phyloP scores from a whole-genome alignment of 768 basidiomycete genomes.

The Tephrocybe rancida region DNA sequence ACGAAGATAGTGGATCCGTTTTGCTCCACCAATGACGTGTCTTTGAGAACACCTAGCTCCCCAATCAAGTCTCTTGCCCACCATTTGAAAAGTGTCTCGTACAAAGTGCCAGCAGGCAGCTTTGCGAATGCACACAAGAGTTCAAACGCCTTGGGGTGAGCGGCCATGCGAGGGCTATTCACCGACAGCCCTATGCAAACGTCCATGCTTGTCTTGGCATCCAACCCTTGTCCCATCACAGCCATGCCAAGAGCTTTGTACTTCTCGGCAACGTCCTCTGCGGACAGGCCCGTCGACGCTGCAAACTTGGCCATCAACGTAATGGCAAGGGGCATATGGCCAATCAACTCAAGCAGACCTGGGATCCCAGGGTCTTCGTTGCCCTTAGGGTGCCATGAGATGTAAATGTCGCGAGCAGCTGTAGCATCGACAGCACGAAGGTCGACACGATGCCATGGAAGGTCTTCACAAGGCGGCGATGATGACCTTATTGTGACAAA shows the following conservation, averaged over 20 bases:
- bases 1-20: conserved; percentile 10
- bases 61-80: background rate
- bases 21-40: background rate
- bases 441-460: too few species aligned
- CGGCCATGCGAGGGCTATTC: conserved; percentile 4
- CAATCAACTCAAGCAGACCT: too few species aligned
- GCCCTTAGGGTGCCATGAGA: conserved; percentile 14
- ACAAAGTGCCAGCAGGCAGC: conserved; percentile 22
- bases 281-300: background rate
- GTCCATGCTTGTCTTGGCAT: conserved; percentile 11
- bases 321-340: conserved; percentile 22
- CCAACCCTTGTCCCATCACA: background rate
- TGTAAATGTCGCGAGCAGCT: too few species aligned
- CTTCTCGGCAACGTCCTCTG: background rate
- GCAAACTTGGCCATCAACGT: conserved; percentile 32
- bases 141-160: background rate
- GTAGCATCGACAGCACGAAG: too few species aligned
- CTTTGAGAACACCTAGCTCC: background rate
- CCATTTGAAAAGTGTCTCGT: too few species aligned
- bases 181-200: conserved; percentile 11
- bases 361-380: conserved; percentile 25
- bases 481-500: too few species aligned
- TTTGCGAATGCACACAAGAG: conserved; percentile 21
- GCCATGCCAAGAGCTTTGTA: too few species aligned
- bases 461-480: too few species aligned